Conservation (phyloP, 2,329 filamentous ascomycete genomes). For the Venturia carpophila region DNA sequence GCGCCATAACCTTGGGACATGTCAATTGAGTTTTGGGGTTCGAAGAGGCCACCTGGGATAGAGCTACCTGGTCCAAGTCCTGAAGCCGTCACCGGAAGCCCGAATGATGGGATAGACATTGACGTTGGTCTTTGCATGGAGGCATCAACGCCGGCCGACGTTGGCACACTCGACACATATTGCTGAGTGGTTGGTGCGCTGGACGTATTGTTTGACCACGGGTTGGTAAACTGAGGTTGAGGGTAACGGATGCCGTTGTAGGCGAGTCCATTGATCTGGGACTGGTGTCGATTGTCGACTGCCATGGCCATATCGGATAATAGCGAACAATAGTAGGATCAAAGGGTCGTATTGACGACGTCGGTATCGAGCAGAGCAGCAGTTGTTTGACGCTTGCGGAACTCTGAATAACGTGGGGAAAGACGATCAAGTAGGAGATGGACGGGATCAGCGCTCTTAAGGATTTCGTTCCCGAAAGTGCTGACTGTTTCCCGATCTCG, state of each 20-base stretch:
- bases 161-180: slow-evolving; percentile 49
- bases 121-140: slow-evolving; percentile 49
- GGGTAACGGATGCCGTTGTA: slow-evolving; percentile 74
- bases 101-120: slow-evolving; percentile 51
- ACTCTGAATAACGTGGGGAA: slow-evolving; percentile 23
- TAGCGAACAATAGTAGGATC: slow-evolving; percentile 22
- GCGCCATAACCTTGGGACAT: slow-evolving; percentile 66
- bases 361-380: slow-evolving; percentile 22
- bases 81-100: slow-evolving; percentile 60
- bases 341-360: slow-evolving; percentile 19
- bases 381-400: slow-evolving; percentile 24
- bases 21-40: slow-evolving; percentile 61
- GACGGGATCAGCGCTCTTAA: slow-evolving; percentile 39
- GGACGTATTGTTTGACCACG: slow-evolving; percentile 62
- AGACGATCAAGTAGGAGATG: slow-evolving; percentile 37
- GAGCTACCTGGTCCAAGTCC: slow-evolving; percentile 58
- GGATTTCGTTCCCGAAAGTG: slow-evolving; percentile 14
- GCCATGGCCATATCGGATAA: slow-evolving; percentile 75
- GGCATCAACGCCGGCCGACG: slow-evolving; percentile 51
- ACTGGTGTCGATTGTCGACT: slow-evolving; percentile 74
- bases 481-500: slow-evolving; percentile 8
- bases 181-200: slow-evolving; percentile 49
- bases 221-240: slow-evolving; percentile 76
- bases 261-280: slow-evolving; percentile 58
- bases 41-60: slow-evolving; percentile 54